Evolutionary conservation across 2,329 filamentous ascomycete genomes (phyloP).

Genomic region (Claviceps capensis): DNA sequence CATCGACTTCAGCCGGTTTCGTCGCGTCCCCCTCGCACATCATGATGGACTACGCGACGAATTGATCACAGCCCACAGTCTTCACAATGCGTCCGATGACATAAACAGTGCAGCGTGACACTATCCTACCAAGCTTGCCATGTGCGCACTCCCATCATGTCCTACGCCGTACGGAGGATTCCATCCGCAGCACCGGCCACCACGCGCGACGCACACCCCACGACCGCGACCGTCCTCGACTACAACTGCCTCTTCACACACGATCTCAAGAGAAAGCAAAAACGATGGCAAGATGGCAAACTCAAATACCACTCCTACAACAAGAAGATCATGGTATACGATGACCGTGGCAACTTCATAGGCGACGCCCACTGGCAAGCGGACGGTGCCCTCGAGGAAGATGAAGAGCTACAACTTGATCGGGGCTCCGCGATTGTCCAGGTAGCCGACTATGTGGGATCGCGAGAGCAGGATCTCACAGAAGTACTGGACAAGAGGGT

Average conservation of each 20-base stretch:
- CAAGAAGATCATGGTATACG: conserved; percentile 79
- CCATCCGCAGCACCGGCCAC: background rate
- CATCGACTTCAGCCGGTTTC: background rate
- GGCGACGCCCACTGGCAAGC: conserved; percentile 75
- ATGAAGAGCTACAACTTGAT: conserved; percentile 71
- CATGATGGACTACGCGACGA: background rate
- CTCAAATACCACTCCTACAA: conserved; percentile 87
- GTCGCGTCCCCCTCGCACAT: background rate
- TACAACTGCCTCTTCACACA: conserved; percentile 79
- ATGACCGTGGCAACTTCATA: conserved; percentile 64
- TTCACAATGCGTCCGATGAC: background rate
- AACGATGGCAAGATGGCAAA: conserved; percentile 86
- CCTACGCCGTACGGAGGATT: conserved; percentile 9
- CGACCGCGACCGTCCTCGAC: conserved; percentile 62
- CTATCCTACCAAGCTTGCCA: background rate
- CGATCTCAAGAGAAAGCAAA: conserved; percentile 74
- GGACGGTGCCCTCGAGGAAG: conserved; percentile 55
- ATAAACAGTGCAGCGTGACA: background rate
- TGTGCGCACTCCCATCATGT: conserved; percentile 8
- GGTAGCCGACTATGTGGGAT: conserved; percentile 62
- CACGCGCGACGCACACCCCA: conserved; percentile 4
- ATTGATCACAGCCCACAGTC: background rate
- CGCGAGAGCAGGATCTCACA: conserved; percentile 63
- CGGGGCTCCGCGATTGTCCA: conserved; percentile 64
- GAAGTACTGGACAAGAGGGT: conserved; percentile 58